Conservation (phyloP, 2,329 filamentous ascomycete genomes). For the Pyrenochaeta sp. region DNA sequence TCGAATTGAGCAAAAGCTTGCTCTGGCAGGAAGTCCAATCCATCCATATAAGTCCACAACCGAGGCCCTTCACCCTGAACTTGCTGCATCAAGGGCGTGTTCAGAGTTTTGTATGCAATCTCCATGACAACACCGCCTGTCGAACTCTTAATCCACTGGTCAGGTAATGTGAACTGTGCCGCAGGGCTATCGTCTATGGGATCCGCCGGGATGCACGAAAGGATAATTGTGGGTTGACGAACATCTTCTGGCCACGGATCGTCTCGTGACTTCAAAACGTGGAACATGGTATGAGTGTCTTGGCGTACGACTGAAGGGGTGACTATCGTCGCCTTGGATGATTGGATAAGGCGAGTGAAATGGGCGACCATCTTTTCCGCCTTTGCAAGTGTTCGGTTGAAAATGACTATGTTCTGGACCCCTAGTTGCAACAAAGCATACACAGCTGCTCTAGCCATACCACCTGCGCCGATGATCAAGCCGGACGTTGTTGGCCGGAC, state of each 20-base stretch:
- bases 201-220: constrained; percentile 79
- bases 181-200: constrained; percentile 69
- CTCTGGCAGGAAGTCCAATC: constrained; percentile 77
- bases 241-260: constrained; percentile 72
- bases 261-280: constrained; percentile 66
- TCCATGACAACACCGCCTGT: constrained; percentile 81
- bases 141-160: constrained; percentile 73
- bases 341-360: constrained; percentile 65
- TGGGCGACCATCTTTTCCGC: constrained; percentile 73
- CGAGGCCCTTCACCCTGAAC: constrained; percentile 66
- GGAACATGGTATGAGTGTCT: constrained; percentile 57
- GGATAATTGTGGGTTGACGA: constrained; percentile 74
- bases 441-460: constrained; percentile 80
- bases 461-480: constrained; percentile 67
- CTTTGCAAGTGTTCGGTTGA: constrained; percentile 74
- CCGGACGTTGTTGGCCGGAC: constrained; percentile 62
- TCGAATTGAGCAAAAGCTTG: constrained; percentile 86
- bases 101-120: constrained; percentile 74
- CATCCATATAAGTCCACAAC: constrained; percentile 79
- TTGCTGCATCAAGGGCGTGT: constrained; percentile 75
- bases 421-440: constrained; percentile 82
- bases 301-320: constrained; percentile 22
- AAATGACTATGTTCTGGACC: constrained; percentile 77
- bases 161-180: constrained; percentile 74
- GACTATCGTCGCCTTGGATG: constrained; percentile 23